Conservation (phyloP, 2,329 filamentous ascomycete species). For the Neoarthrinium moseri region DNA sequence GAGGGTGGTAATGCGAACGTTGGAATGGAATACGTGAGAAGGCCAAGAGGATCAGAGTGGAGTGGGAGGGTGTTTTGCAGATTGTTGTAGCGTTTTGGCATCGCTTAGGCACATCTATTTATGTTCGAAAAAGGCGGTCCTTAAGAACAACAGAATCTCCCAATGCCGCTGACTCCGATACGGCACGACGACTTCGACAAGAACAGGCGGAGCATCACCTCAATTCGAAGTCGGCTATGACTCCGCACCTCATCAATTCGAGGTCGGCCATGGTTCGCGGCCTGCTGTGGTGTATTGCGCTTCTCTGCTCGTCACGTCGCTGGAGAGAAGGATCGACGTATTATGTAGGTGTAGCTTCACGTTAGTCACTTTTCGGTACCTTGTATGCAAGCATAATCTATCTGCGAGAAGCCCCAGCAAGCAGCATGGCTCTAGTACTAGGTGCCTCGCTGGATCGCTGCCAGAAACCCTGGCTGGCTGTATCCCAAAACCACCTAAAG, state of each 20-base stretch:
- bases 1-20: neutral
- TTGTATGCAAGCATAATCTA: no score
- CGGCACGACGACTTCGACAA: slow-evolving; percentile 19
- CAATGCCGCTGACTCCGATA: no score
- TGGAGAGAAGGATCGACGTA: no score
- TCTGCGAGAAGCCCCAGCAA: neutral
- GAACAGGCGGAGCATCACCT: slow-evolving; percentile 7
- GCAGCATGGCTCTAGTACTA: neutral
- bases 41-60: no score
- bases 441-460: neutral
- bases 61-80: neutral
- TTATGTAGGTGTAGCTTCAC: no score
- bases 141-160: no score
- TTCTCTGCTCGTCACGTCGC: neutral
- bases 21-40: no score
- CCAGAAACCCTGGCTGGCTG: no score
- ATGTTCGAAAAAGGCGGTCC: no score
- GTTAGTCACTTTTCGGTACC: no score
- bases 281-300: neutral
- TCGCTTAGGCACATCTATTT: neutral
- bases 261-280: neutral
- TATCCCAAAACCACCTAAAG: no score
- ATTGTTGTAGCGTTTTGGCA: neutral
- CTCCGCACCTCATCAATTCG: neutral
- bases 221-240: neutral